A percentile compares a stretch with the other conserved stretches of the same genome.
These are phyloP conservation scores for Saksenaea vasiformis DNA, from an alignment of 371 early-diverging fungal genomes.

Conservation along the genomic window DNA sequence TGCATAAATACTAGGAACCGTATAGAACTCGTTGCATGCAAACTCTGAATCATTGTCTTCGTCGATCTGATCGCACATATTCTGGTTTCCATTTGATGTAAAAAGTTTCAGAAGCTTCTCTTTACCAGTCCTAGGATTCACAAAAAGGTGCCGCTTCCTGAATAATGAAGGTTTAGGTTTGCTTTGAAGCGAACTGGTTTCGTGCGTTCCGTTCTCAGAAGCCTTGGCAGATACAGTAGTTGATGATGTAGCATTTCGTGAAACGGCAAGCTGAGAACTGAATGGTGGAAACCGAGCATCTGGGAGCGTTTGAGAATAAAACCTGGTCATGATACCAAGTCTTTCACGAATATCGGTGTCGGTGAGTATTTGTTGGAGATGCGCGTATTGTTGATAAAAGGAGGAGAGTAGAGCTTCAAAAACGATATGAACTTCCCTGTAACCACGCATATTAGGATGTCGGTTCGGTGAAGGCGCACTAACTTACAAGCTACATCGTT, in stretches of 20 bases:
- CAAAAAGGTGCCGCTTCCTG: not conserved
- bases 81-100: not conserved
- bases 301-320: not conserved
- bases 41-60: not conserved
- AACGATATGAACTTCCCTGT: slow-evolving; percentile 22
- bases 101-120: slow-evolving; percentile 6
- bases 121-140: not conserved
- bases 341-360: not conserved
- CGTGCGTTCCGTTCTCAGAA: not conserved
- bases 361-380: not conserved
- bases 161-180: not conserved
- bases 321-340: not conserved
- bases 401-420: slow-evolving; percentile 22
- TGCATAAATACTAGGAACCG: slow-evolving; percentile 3
- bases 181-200: not conserved
- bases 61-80: not conserved
- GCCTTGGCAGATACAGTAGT: not conserved
- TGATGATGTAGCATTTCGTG: not conserved
- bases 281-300: not conserved
- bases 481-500: slow-evolving; percentile 21
- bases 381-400: slow-evolving; percentile 15
- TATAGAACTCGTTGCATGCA: slow-evolving; percentile 1
- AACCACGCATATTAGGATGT: not conserved
- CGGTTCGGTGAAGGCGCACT: not conserved
- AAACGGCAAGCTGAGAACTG: not conserved